Evolutionary conservation across 305 asterid species (phyloP), one percentile per base, ranked within the genome.

Genomic region (Galium porrigens): DNA sequence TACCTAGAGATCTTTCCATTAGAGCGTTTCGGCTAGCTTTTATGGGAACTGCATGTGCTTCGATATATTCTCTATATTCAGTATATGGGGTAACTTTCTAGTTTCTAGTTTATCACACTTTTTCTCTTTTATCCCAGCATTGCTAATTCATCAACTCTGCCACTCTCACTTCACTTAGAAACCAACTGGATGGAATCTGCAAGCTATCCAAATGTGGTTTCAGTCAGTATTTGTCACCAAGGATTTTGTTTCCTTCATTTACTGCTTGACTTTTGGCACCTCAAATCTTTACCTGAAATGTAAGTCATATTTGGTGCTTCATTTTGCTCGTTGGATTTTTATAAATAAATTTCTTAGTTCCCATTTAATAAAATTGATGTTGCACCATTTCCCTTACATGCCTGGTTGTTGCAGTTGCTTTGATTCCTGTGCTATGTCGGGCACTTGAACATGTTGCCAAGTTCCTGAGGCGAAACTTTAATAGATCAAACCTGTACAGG

Each of bases 121-220:
- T 1, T 10, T 3, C 25, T 8, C 5, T 20, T 22, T 49, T 18
- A 29, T 5, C 32, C 22, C 36, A 0, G 46, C 29, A 51, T 4
- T 34, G 32, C 41, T 65, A 42, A 25, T 68, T 69, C 63, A 49
- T 66, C 56, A 18, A 1, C 60, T 20, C 53, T 22, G 56, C 56
- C 9, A n/a, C 63, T 71, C 61, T 25, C 18, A 30, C 74, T 67
- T 17, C 60, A 49, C 77, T 69, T 86, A 94, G 99, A 86, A 81
- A 85, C 99, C 99, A 11, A 79, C 97, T 81, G 96, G 92, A 63
- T 94, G 99, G 99, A 87, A 86, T 81, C 60, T 89, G 79, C 89
- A 82, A 68, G 95, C 94, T 39, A 75, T 89, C 82, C 95, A 87
- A 80, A 78, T 79, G 44, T 92, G 99, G 99, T 82, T 92, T 63